Conservation (phyloP, 495 filamentous ascomycete genomes). For the Annulohypoxylon moriforme region DNA sequence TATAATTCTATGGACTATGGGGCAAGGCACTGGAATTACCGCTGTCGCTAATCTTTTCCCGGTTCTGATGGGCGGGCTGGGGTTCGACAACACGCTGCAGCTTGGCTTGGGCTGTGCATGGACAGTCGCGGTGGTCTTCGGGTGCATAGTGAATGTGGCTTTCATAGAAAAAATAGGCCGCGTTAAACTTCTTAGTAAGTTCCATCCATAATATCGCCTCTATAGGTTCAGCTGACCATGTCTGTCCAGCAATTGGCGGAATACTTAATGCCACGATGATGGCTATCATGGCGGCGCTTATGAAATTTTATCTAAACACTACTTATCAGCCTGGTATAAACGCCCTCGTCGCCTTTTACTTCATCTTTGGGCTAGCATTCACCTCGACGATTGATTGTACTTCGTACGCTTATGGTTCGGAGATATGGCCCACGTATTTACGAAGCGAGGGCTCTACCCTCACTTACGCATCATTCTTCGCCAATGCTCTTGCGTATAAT, state of each 20-base stretch:
- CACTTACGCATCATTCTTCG: constrained; percentile 21
- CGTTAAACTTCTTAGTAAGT: constrained; percentile 25
- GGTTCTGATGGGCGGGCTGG: constrained; percentile 24
- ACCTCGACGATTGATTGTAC: constrained; percentile 26
- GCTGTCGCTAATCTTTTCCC: constrained; percentile 20
- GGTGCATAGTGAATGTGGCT: constrained; percentile 4
- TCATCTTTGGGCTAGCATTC: constrained; percentile 13
- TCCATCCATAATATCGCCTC: no score
- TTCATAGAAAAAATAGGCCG: constrained; percentile 18
- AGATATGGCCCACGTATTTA: constrained; percentile 31
- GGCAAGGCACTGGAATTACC: not conserved
- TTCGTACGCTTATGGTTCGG: constrained; percentile 27
- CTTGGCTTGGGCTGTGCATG: constrained; percentile 22
- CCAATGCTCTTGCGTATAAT: constrained; percentile 26
- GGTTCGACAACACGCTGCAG: constrained; percentile 21
- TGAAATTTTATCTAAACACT: constrained; percentile 18
- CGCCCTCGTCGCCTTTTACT: constrained; percentile 7
- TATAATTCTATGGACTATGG: not conserved
- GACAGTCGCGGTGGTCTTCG: constrained; percentile 9
- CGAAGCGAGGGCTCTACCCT: constrained; percentile 33
- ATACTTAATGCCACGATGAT: constrained; percentile 15
- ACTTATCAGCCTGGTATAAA: constrained; percentile 14
- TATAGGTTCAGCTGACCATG: not conserved
- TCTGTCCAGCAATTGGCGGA: constrained; percentile 19
- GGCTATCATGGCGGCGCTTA: constrained; percentile 16